These are phyloP conservation scores for Penstemon barbatus DNA, from an alignment of 257 asterid genomes.

Conservation along the genomic window DNA sequence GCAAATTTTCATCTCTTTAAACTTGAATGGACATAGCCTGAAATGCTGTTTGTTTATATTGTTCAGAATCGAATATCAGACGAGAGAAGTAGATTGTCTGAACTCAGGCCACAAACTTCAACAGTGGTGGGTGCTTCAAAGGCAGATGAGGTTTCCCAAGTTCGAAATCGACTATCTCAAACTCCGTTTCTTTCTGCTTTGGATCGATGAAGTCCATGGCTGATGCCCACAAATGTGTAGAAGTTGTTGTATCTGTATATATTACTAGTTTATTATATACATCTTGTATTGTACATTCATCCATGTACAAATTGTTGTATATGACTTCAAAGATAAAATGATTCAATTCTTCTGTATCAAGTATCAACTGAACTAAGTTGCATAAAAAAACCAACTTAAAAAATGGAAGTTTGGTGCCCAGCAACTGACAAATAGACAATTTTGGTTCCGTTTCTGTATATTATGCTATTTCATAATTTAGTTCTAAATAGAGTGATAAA, in stretches of 20 bases:
- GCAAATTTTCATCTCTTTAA: background rate
- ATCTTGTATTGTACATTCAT: conserved; percentile 5
- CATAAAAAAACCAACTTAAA: too few relatives aligned
- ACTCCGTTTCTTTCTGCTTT: conserved; percentile 54
- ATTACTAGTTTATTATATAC: conserved; percentile 16
- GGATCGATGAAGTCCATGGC: conserved; percentile 50
- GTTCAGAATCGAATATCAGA: conserved; percentile 65
- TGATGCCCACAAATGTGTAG: background rate
- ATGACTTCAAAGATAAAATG: background rate
- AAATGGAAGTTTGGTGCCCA: too few relatives aligned
- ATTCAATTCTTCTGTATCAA: too few relatives aligned
- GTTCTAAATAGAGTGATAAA: too few relatives aligned
- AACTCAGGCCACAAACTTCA: conserved; percentile 62
- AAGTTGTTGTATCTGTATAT: conserved; percentile 1
- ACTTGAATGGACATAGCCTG: conserved; percentile 9
- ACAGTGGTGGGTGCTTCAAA: conserved; percentile 36
- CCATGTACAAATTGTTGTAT: conserved; percentile 3
- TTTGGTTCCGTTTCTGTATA: too few relatives aligned
- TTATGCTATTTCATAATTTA: too few relatives aligned
- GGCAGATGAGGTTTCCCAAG: conserved; percentile 37
- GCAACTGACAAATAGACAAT: too few relatives aligned
- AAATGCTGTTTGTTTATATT: conserved; percentile 21
- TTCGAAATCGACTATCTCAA: conserved; percentile 37
- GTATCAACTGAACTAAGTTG: too few relatives aligned
- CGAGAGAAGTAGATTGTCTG: conserved; percentile 67